phyloP scores from a whole-genome alignment of 441 rosid species.

The Adansonia rubrostipa region DNA sequence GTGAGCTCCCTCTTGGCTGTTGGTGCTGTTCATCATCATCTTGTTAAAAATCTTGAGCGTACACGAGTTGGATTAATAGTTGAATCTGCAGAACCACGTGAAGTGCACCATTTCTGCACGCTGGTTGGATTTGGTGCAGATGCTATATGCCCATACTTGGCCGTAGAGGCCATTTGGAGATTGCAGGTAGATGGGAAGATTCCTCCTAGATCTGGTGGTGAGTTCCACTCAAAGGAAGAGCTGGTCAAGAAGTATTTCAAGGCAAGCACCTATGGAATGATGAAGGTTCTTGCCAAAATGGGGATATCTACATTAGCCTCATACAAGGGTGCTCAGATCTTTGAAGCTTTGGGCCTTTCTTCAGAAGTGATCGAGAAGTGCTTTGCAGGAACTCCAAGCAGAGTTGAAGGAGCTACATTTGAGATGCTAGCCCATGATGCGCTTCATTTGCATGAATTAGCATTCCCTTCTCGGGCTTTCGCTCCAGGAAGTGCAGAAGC shows the following conservation, averaged over 20 bases:
- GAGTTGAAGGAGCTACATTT: slow-evolving; percentile 99
- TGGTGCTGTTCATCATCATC: slow-evolving; percentile 98
- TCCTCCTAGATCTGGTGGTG: slow-evolving; percentile 89
- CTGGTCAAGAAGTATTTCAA: slow-evolving; percentile 92
- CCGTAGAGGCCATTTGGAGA: slow-evolving; percentile 87
- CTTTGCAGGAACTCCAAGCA: slow-evolving; percentile 99
- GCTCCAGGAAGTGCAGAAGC: slow-evolving; percentile 99
- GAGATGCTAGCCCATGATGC: slow-evolving; percentile 97
- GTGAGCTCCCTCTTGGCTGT: slow-evolving; percentile 98
- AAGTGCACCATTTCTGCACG: slow-evolving; percentile 99
- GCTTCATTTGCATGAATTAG: slow-evolving; percentile 86
- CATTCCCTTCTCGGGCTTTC: slow-evolving; percentile 70
- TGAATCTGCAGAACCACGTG: slow-evolving; percentile 99
- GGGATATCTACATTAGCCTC: slow-evolving; percentile 99
- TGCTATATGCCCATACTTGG: slow-evolving; percentile 97
- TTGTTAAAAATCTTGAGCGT: slow-evolving; percentile 89
- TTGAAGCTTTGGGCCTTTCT: slow-evolving; percentile 98
- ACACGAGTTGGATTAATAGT: slow-evolving; percentile 86
- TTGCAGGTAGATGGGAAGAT: slow-evolving; percentile 97
- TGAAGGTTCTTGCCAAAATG: slow-evolving; percentile 99
- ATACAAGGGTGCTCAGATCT: slow-evolving; percentile 99
- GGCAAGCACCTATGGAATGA: slow-evolving; percentile 99
- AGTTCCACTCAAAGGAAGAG: slow-evolving; percentile 83
- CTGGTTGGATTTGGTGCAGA: slow-evolving; percentile 98
- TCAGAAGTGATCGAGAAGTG: slow-evolving; percentile 96